Evolutionary conservation across 306 rosid species (phyloP).

Genomic region (Cercis canadensis): DNA sequence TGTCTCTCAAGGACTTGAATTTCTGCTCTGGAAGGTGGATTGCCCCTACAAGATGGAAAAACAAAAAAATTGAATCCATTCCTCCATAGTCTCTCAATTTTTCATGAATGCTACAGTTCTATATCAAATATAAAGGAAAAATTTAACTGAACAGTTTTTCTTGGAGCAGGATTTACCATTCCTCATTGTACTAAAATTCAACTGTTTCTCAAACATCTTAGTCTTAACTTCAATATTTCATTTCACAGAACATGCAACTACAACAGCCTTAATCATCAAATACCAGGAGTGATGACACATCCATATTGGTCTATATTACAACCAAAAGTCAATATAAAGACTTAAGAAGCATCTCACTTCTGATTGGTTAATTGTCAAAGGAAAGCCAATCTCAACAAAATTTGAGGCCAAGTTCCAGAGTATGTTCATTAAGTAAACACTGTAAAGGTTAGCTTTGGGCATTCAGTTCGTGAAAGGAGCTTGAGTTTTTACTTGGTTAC

Average conservation of each 20-base stretch:
- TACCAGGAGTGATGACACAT: background rate
- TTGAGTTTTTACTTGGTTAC: background rate
- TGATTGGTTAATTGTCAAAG: background rate
- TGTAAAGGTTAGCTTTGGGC: too few species aligned
- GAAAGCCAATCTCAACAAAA: background rate
- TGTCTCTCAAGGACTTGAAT: constrained; percentile 61
- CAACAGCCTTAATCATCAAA: background rate
- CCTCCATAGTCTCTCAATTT: constrained; percentile 5
- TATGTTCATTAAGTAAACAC: background rate
- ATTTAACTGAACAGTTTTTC: constrained; percentile 1
- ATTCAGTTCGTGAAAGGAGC: too few species aligned
- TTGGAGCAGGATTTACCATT: constrained; percentile 3
- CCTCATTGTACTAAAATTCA: background rate
- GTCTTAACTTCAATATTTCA: background rate
- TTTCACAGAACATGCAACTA: constrained; percentile 14
- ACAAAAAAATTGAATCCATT: background rate
- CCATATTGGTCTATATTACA: background rate
- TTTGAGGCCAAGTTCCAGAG: background rate
- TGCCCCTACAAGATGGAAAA: constrained; percentile 53
- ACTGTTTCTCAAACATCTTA: background rate
- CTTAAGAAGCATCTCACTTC: background rate
- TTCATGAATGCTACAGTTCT: background rate
- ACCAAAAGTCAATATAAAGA: background rate
- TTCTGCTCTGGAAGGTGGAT: constrained; percentile 64
- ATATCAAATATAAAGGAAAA: background rate